A percentile compares a stretch with the other conserved stretches of the same genome.
Conservation (phyloP, 73 alveolate species). For the Paraurostyla sp. region DNA sequence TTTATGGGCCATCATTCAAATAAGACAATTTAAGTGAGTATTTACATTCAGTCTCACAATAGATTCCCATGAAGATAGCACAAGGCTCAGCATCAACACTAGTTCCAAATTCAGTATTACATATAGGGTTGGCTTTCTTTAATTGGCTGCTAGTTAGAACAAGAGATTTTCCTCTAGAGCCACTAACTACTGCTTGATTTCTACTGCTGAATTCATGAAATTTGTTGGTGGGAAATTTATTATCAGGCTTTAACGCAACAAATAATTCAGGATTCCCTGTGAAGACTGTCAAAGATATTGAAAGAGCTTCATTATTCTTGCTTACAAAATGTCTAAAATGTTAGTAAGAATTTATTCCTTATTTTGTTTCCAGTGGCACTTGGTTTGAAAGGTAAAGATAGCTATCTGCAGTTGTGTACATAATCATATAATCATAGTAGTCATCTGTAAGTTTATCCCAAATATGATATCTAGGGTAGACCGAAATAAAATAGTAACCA, state of each 20-base stretch:
- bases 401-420: background rate
- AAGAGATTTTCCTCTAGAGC: slow-evolving; percentile 1
- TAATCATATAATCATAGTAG: background rate
- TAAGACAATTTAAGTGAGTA: background rate
- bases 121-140: background rate
- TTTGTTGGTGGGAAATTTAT: background rate
- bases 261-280: background rate
- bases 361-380: background rate
- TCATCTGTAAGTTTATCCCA: slow-evolving; percentile 13
- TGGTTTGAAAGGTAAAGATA: background rate
- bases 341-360: background rate
- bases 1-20: background rate
- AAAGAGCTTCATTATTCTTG: background rate
- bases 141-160: background rate
- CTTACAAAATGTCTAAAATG: slow-evolving; percentile 13
- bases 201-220: background rate
- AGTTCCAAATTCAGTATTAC: background rate
- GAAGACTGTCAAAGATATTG: slow-evolving; percentile 29
- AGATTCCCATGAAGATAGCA: background rate
- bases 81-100: slow-evolving; percentile 9
- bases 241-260: background rate
- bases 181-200: background rate
- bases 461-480: background rate
- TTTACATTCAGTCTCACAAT: slow-evolving; percentile 25
- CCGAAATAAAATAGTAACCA: background rate